A percentile compares a stretch with the other conserved stretches of the same genome.
phyloP scores from a whole-genome alignment of 768 basidiomycete species.

The Sporobolomyces pararoseus region DNA sequence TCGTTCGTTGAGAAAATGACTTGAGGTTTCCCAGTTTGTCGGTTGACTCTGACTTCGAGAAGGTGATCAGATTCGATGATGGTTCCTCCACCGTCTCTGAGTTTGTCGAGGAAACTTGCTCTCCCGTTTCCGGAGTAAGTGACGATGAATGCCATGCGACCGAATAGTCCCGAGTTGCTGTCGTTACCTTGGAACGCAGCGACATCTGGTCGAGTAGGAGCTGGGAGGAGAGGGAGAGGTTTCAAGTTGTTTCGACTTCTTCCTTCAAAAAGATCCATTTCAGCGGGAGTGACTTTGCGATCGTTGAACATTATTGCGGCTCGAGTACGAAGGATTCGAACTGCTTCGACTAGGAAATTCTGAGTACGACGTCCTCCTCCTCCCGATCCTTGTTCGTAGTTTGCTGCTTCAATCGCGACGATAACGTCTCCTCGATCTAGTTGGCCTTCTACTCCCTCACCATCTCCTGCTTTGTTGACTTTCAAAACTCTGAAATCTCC shows the following conservation, averaged over 20 bases:
- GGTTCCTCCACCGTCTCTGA: slow-evolving; percentile 37
- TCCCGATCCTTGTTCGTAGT: slow-evolving; percentile 12
- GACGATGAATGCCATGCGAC: slow-evolving; percentile 21
- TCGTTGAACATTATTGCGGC: slow-evolving; percentile 26
- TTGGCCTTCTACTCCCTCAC: slow-evolving; percentile 46
- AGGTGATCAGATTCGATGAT: slow-evolving; percentile 39
- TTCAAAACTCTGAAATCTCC: slow-evolving; percentile 51
- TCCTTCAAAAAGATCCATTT: slow-evolving; percentile 19
- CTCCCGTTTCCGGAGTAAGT: slow-evolving; percentile 8
- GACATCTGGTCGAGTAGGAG: background rate
- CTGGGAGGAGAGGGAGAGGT: background rate
- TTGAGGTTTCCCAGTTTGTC: background rate
- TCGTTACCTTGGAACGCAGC: background rate
- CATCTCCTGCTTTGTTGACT: slow-evolving; percentile 45
- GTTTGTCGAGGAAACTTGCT: background rate
- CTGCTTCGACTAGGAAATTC: slow-evolving; percentile 8
- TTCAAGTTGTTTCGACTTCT: background rate
- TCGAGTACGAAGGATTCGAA: slow-evolving; percentile 12
- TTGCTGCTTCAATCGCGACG: slow-evolving; percentile 58
- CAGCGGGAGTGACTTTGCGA: slow-evolving; percentile 30
- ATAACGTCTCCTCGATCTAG: slow-evolving; percentile 53
- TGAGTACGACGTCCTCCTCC: background rate
- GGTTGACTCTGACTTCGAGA: slow-evolving; percentile 3
- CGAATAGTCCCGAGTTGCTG: background rate
- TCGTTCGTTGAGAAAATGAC: slow-evolving; percentile 8